Evolutionary conservation across 495 filamentous ascomycete genomes (phyloP), one percentile per base, ranked within the genome.

Genomic region (Aspergillus kassunensis): DNA sequence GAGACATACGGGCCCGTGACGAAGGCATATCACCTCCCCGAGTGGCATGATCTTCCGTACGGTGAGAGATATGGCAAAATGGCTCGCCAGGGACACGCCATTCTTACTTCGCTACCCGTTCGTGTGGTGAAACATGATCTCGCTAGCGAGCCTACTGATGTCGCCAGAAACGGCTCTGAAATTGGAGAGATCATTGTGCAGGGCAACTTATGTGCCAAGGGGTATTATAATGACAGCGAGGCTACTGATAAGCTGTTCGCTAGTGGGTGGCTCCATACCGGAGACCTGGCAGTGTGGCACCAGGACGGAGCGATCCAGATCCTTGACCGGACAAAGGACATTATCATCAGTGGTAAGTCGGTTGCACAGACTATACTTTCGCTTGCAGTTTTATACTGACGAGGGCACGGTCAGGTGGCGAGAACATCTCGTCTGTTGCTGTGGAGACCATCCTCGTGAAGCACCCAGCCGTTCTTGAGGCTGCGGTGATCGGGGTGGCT

Each of bases 1-100:
- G 91, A 97, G 69, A 96, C 91, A 1, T 97, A 97, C 60, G 93
- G 93, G 0, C 93, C 93, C 8, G 93, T 97, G 47, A 97, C 92
- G 11, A 95, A 93, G 61, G 88, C 90, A 2, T 98, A 98, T 60
- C 74, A 84, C 49, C 73, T 97, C 66, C 89, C 90, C 0, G 72
- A 76, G 13, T 98, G 93, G 93, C 84, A 92, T 4, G 57, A 58
- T 0, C 70, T 97, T 1, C 77, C 86, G 0, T 40, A 63, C 10
- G 79, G 84, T 20, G 90, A 96, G 55, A 87, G 84, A 65, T 98
- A 88, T 60, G 77, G 78, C 46, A 80, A 76, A 51, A 96, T 97
- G 91, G 93, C 93, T 12, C 78, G 91, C 1, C 93, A 98, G 65
- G 85, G 85, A 15, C 90, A 97, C 62, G 93, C 95, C 8, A 96